phyloP scores from a whole-genome alignment of 305 asterid species.

The Solanum hybrid region DNA sequence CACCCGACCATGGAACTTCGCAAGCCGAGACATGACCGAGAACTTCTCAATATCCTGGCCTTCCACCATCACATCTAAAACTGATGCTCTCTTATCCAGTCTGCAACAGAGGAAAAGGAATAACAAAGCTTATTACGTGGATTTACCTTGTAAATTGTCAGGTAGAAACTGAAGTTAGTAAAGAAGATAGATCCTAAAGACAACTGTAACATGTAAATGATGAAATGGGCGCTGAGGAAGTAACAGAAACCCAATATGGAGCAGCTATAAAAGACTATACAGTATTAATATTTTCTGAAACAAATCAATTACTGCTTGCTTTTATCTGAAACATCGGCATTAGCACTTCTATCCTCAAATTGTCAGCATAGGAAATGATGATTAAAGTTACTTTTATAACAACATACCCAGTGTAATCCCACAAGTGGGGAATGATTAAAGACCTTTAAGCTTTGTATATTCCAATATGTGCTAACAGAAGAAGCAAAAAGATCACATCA shows the following conservation, averaged over 20 bases:
- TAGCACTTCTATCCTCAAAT: neutral
- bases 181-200: neutral
- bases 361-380: neutral
- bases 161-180: neutral
- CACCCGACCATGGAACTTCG: constrained; percentile 80
- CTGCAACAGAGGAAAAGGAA: constrained; percentile 29
- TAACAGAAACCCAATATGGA: neutral
- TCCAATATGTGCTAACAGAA: neutral
- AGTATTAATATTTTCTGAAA: neutral
- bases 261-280: neutral
- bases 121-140: neutral
- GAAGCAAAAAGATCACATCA: neutral
- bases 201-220: neutral
- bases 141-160: neutral
- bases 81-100: constrained; percentile 63
- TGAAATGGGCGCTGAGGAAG: neutral
- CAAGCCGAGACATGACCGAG: constrained; percentile 80
- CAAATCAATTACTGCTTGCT: neutral
- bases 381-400: neutral
- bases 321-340: neutral
- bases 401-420: neutral
- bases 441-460: neutral
- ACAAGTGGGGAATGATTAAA: neutral
- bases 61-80: constrained; percentile 64
- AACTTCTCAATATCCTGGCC: constrained; percentile 86